A percentile compares a stretch with the other conserved stretches of the same genome.
Conservation (phyloP, 2,329 filamentous ascomycete genomes). For the Aspergillus sp. region DNA sequence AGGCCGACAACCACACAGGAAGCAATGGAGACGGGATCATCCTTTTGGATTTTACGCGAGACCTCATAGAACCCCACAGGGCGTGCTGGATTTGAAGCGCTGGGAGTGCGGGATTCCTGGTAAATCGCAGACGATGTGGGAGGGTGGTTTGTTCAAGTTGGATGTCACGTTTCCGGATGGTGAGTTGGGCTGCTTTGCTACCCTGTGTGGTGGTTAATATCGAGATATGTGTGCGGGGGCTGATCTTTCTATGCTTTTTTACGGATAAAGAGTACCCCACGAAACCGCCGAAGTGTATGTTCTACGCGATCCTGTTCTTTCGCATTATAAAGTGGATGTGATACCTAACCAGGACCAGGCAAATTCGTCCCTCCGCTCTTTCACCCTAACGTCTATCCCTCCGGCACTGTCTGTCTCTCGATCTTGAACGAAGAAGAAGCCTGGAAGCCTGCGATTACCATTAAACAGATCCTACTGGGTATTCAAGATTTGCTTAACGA, state of each 20-base stretch:
- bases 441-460: conserved; percentile 97
- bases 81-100: conserved; percentile 80
- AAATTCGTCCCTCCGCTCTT: conserved; percentile 95
- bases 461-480: conserved; percentile 93
- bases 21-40: conserved; percentile 94
- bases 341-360: conserved; percentile 46
- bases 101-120: conserved; percentile 97
- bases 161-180: conserved; percentile 89
- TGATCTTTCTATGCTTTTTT: background rate
- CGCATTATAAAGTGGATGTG: too few relatives aligned
- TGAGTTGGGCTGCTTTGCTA: conserved; percentile 37
- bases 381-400: conserved; percentile 97
- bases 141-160: conserved; percentile 93
- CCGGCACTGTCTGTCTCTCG: conserved; percentile 91
- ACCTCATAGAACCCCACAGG: conserved; percentile 68
- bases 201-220: background rate
- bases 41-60: conserved; percentile 96
- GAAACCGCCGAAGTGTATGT: conserved; percentile 94
- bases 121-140: conserved; percentile 95
- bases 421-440: conserved; percentile 98
- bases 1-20: conserved; percentile 45
- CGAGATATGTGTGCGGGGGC: too few relatives aligned
- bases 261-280: conserved; percentile 76
- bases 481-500: conserved; percentile 95
- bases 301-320: background rate